Evolutionary conservation across 1,284 basidiomycete genomes (phyloP).

Genomic region (Puccinia triticina): DNA sequence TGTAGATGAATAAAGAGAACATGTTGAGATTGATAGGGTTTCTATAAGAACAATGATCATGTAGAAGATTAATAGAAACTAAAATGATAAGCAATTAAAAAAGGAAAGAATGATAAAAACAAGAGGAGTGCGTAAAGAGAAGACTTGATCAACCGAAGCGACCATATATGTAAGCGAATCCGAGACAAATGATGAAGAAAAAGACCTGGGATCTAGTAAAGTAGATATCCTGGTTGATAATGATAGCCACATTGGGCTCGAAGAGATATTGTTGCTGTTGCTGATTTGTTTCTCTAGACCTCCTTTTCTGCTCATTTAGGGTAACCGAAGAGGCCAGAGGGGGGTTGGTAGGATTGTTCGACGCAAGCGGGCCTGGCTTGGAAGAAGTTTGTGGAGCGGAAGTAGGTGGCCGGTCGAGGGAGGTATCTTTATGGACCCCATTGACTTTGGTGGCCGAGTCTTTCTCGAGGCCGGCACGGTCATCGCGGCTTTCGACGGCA

Average conservation of each 20-base stretch:
- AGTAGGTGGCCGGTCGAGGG: not conserved
- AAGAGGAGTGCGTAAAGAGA: not conserved
- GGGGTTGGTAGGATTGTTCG: not conserved
- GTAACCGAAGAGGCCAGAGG: not conserved
- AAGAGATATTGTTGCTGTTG: constrained; percentile 8
- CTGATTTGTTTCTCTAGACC: not conserved
- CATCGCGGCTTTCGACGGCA: not conserved
- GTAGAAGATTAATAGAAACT: not conserved
- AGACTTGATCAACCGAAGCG: constrained; percentile 26
- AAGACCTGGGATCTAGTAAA: constrained; percentile 53
- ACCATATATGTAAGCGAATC: constrained; percentile 43
- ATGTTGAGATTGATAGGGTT: not conserved
- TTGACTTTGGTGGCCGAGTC: not conserved
- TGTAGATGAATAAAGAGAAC: not conserved
- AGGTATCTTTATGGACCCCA: not conserved
- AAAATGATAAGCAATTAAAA: not conserved
- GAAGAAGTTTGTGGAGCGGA: not conserved
- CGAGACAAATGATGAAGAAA: constrained; percentile 31
- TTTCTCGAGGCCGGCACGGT: not conserved
- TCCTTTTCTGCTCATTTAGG: not conserved
- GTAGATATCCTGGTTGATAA: constrained; percentile 56
- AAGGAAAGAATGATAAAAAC: not conserved
- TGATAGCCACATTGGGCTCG: constrained; percentile 56
- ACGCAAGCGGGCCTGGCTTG: not conserved
- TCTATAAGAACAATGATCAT: constrained; percentile 1